Conservation (phyloP, 306 rosid species). For the Lagenaria siceraria region DNA sequence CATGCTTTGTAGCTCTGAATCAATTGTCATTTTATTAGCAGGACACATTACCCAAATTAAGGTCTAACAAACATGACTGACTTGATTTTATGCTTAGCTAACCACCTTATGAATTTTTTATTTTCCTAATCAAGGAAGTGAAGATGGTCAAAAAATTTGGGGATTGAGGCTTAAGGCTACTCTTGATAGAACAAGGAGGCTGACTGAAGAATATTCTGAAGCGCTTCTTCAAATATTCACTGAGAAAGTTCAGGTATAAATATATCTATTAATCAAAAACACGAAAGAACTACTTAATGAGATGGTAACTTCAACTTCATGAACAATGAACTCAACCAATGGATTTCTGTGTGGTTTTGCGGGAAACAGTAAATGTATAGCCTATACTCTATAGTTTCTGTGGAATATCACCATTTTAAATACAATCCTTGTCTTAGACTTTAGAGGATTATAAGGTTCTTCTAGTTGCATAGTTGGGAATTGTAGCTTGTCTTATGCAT, state of each 20-base stretch:
- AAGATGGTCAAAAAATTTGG: slow-evolving; percentile 90
- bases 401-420: background rate
- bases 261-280: slow-evolving; percentile 4
- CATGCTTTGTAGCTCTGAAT: background rate
- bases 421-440: background rate
- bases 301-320: background rate
- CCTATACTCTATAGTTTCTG: background rate
- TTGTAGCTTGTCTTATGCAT: background rate
- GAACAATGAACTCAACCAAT: background rate
- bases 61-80: no score
- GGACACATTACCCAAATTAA: no score
- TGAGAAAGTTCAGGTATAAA: slow-evolving; percentile 73
- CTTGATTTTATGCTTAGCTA: background rate
- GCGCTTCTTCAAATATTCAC: slow-evolving; percentile 89
- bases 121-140: slow-evolving; percentile 43
- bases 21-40: background rate
- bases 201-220: slow-evolving; percentile 93
- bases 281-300: background rate
- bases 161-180: slow-evolving; percentile 85
- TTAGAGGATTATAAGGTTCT: background rate
- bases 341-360: background rate
- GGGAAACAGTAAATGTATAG: background rate
- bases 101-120: background rate
- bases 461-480: background rate
- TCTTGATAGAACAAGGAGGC: slow-evolving; percentile 89